These are phyloP conservation scores for Neopestalotiopsis clavispora DNA, from an alignment of 2,329 filamentous ascomycete species.

Conservation along the genomic window DNA sequence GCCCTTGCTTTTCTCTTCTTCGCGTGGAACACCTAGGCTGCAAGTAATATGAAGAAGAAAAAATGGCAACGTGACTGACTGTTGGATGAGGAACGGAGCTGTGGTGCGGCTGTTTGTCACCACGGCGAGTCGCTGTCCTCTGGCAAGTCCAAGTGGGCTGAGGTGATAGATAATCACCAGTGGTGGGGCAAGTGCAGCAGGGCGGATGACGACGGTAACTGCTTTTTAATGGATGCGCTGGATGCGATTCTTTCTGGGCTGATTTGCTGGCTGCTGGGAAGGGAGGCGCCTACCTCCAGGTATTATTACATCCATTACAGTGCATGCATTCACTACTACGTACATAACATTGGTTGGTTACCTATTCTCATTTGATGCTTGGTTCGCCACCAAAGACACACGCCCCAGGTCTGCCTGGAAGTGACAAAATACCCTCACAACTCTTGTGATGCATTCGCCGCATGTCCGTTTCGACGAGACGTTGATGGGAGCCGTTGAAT, in stretches of 20 bases:
- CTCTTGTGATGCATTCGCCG: no score
- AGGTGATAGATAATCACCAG: not conserved
- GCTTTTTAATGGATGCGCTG: not conserved
- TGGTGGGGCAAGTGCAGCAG: not conserved
- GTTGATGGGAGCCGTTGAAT: no score
- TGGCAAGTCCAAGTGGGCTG: not conserved
- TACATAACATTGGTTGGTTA: no score
- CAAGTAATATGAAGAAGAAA: not conserved
- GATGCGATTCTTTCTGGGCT: not conserved
- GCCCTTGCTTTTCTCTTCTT: not conserved
- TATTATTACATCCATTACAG: no score
- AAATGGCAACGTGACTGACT: not conserved
- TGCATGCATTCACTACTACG: no score
- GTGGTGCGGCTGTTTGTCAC: not conserved
- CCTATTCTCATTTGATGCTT: no score
- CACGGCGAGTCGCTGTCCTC: not conserved
- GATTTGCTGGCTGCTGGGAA: not conserved
- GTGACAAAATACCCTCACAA: no score
- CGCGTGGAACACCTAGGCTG: not conserved
- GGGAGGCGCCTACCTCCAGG: no score
- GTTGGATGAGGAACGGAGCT: not conserved
- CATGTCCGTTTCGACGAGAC: no score
- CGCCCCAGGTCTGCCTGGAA: no score
- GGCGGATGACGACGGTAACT: not conserved
- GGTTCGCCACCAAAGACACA: no score